Base-by-base conservation (phyloP, 208 protist genomes). In the Crithidia mellificae region DNA sequence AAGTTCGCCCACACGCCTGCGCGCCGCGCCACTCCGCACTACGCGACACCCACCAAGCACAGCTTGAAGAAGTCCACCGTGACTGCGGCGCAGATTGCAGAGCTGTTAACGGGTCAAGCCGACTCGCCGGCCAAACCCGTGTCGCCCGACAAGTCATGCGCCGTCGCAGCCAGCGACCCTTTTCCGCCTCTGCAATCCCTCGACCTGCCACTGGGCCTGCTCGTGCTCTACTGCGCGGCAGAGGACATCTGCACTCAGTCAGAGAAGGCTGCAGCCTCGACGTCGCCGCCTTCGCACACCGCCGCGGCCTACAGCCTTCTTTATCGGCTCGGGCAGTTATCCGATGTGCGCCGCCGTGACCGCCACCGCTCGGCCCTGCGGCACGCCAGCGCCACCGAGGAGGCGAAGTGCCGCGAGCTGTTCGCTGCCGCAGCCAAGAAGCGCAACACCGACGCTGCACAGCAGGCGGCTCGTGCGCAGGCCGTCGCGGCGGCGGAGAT, bases 191-290 rank as follows among this genome's bases (percentile, higher is more conserved):
- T 68, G 71, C n/a, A 72, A 74, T 14, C 78, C 6, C 51, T 83
- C 1, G 65, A 84, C 24, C 73, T 88, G n/a, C 83, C 83, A 17
- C 51, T 78, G 20, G 78, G 75, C 5, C 51, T 88, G 46, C 41
- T 74, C 7, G 38, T 88, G 20, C 67, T 88, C 25, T 88, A 88
- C 72, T 80, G 72, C 51, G 72, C 72, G 9, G 78, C 83, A 5
- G 68, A 81, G 50, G 76, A 81, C n/a, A 34, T 24, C 38, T 61
- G 63, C 34, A 30, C 58, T n/a, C n/a, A 15, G 15, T 30, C 22
- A 1, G 52, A 55, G 14, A 20, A 14, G 38, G 34, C 41, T 20
- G 36, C 57, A 6, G 43, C 66, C 5, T 6, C 49, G n/a, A 24
- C 63, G 29, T 8, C 38, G 2, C 24, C 63, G 1, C 9, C 39